Conservation (phyloP, 2,329 filamentous ascomycete genomes). For the Bipolaris sorokiniana region DNA sequence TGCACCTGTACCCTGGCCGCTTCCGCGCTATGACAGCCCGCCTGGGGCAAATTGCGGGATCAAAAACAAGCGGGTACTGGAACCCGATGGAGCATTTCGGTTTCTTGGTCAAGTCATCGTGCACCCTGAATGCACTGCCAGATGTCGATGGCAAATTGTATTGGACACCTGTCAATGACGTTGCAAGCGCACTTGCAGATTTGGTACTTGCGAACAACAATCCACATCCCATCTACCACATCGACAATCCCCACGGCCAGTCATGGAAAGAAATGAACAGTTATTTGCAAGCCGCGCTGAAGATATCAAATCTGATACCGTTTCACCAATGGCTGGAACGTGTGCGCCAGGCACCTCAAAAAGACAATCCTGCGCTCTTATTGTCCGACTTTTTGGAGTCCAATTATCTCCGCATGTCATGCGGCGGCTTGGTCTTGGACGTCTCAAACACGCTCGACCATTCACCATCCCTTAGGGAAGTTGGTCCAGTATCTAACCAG, state of each 20-base stretch:
- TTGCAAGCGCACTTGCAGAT: slow-evolving; percentile 46
- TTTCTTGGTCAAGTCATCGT: slow-evolving; percentile 58
- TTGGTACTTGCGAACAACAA: slow-evolving; percentile 33
- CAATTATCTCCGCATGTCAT: slow-evolving; percentile 53
- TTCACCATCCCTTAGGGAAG: slow-evolving; percentile 43
- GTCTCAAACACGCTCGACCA: slow-evolving; percentile 45
- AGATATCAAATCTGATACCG: slow-evolving; percentile 46
- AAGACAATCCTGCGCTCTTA: slow-evolving; percentile 41
- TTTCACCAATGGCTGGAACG: slow-evolving; percentile 51
- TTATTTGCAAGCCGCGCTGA: slow-evolving; percentile 39
- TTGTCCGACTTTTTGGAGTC: slow-evolving; percentile 44
- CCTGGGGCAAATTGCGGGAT: slow-evolving; percentile 61
- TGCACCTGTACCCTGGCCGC: slow-evolving; percentile 50
- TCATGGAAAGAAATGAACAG: slow-evolving; percentile 49
- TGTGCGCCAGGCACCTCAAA: slow-evolving; percentile 35
- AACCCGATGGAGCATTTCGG: slow-evolving; percentile 60
- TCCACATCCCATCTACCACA: slow-evolving; percentile 51
- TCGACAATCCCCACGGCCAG: slow-evolving; percentile 55
- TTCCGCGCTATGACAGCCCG: slow-evolving; percentile 57
- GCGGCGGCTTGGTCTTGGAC: slow-evolving; percentile 53
- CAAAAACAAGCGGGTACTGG: slow-evolving; percentile 59
- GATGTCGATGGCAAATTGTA: slow-evolving; percentile 1
- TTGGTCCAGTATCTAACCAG: slow-evolving; percentile 13
- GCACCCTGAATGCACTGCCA: slow-evolving; percentile 54
- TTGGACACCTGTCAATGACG: slow-evolving; percentile 57